Base-by-base conservation (phyloP, 495 filamentous ascomycete species). In the Amorphotheca resinae region DNA sequence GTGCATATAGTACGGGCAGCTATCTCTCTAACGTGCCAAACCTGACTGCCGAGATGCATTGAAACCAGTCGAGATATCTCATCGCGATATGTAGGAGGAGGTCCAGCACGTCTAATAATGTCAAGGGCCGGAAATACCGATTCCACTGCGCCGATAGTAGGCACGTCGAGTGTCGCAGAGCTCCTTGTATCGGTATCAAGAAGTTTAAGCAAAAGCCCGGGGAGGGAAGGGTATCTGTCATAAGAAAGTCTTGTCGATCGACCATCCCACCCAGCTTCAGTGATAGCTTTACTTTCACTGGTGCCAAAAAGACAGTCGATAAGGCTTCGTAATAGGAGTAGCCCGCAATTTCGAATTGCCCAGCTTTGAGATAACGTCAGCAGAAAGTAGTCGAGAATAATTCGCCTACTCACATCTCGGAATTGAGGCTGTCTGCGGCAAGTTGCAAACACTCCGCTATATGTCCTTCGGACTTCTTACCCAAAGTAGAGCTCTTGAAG, bases 1-100 rank as follows among this genome's bases (percentile, higher is more conserved):
- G 73, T 74, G 40, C 76, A 77, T 45, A 84, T 69, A 7, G 88
- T 83, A 31, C 82, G 74, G 4, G 89, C 87, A 11, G 89, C 84
- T 48, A 94, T 87, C 54, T 95, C 87, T 42, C 91, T 72, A 16
- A 96, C 79, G 51, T 84, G 79, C 91, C 88, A 96, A 12, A 87
- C 69, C 1, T 70, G 68, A 48, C 81, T 88, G n/a, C 69, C 72
- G 22, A 88, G 64, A 28, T 84, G 75, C 28, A 56, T 53, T 8
- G 60, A 51, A 22, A 87, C 68, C 16, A 65, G 60, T 28, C 51
- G 50, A 38, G 62, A 56, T 9, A 84, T 65, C 42, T 63, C 61
- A 1, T 60, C 56, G 11, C 57, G 53, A 7, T 66, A 17, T 14
- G 44, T 59, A 15, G 69, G 62, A 0, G 76, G 74, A 1, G 76